A percentile compares a stretch with the other conserved stretches of the same genome.
Evolutionary conservation across 2,329 filamentous ascomycete genomes (phyloP).

Genomic region (Sporothrix euskadiensis): DNA sequence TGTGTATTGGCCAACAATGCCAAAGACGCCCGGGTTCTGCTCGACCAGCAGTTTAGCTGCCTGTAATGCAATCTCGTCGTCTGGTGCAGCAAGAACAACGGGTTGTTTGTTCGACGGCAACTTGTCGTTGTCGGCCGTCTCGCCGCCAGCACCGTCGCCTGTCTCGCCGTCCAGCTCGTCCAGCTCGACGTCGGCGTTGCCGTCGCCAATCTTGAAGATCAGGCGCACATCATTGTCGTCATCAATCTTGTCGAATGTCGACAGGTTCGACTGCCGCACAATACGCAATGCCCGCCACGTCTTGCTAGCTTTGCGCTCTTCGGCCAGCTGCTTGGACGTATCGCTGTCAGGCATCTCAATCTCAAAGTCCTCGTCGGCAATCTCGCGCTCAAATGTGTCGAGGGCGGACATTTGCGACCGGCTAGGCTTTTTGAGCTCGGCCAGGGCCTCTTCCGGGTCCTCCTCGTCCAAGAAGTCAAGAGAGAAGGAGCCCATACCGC

Average conservation of each 20-base stretch:
- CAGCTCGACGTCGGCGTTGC: constrained; percentile 65
- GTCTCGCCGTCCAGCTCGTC: constrained; percentile 44
- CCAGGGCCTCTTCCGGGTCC: constrained; percentile 60
- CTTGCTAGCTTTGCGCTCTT: constrained; percentile 80
- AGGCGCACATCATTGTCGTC: constrained; percentile 69
- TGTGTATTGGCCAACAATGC: constrained; percentile 56
- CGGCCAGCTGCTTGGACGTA: constrained; percentile 55
- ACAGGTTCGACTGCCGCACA: constrained; percentile 71
- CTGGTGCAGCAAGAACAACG: constrained; percentile 68
- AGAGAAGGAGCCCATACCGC: constrained; percentile 69
- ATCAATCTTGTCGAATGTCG: constrained; percentile 83
- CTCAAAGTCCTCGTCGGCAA: constrained; percentile 80
- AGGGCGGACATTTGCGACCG: constrained; percentile 70
- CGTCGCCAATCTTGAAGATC: constrained; percentile 66
- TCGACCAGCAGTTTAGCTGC: constrained; percentile 64
- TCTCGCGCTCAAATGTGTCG: constrained; percentile 68
- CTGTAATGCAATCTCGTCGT: constrained; percentile 62
- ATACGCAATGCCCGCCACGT: constrained; percentile 86
- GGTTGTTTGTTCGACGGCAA: constrained; percentile 53
- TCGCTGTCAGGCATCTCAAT: constrained; percentile 74
- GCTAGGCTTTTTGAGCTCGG: constrained; percentile 65
- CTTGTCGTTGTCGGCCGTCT: constrained; percentile 34
- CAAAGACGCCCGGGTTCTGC: constrained; percentile 66
- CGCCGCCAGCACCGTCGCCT: background rate
- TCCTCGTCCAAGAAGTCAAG: constrained; percentile 75